A percentile compares a stretch with the other conserved stretches of the same genome.
Evolutionary conservation across 176 grass and related monocot genomes (phyloP).

Genomic region (Avena sativa): DNA sequence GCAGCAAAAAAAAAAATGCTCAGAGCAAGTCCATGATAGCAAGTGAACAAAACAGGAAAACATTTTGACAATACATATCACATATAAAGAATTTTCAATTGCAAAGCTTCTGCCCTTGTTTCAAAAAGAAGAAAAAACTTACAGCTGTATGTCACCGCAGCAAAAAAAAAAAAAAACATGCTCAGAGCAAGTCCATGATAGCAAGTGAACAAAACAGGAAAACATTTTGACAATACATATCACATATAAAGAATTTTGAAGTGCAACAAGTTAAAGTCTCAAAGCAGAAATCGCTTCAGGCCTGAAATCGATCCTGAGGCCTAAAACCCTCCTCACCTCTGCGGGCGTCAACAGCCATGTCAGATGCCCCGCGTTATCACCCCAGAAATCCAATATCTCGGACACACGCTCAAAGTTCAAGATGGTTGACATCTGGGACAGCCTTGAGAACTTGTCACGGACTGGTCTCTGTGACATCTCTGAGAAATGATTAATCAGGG

Average conservation of each 20-base stretch:
- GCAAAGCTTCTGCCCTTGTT: not conserved
- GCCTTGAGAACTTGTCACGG: constrained; percentile 85
- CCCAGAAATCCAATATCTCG: constrained; percentile 98
- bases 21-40: no score
- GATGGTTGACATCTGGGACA: constrained; percentile 95
- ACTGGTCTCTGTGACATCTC: constrained; percentile 93
- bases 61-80: constrained; percentile 33
- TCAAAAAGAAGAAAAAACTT: no score
- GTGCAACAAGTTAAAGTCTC: constrained; percentile 60
- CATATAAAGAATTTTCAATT: constrained; percentile 20
- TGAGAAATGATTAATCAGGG: constrained; percentile 92
- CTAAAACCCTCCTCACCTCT: constrained; percentile 86
- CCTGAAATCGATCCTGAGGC: constrained; percentile 87
- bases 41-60: not conserved
- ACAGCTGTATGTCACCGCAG: no score
- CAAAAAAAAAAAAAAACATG: not conserved
- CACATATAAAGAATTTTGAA: constrained; percentile 38
- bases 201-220: not conserved
- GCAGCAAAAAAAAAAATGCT: no score
- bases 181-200: no score
- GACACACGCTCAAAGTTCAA: constrained; percentile 91
- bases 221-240: constrained; percentile 26
- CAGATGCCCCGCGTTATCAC: constrained; percentile 92
- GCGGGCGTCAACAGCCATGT: constrained; percentile 93
- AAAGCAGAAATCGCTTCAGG: constrained; percentile 93